Evolutionary conservation across 176 grass and related monocot genomes (phyloP), one percentile per base, ranked within the genome.

Genomic region (Cenchrus purpureus): DNA sequence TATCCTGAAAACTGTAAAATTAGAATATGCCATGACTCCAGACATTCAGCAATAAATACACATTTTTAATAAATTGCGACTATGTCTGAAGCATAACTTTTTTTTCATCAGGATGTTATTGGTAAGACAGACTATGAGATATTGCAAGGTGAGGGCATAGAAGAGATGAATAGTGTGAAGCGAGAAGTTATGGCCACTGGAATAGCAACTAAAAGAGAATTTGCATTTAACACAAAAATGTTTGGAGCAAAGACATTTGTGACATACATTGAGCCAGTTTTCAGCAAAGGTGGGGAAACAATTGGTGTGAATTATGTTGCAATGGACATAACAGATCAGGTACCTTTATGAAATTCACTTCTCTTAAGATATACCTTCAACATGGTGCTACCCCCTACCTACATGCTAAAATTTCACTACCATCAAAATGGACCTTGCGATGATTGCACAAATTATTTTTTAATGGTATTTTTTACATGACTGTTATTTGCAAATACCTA

Each of bases 251-350:
- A 98, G 83, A 98, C 89, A 60, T 98, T 98, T 87, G 87, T 95
- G 70, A 95, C 92, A 81, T 95, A 93, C 73, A 94, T 98, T 65
- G 92, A 98, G 65, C 95, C 95, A 81, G 92, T 98, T 65, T 93
- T 93, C 79, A 93, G 88, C 82, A 98, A 90, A 82, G 59, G 83
- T 37, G 79, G 85, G 75, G 89, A 95, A 57, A 86, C 88, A 61
- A 93, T 98, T 69, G 95, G 95, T 34, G 89, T 98, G 68, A 98
- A 98, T 90, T 98, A 95, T 86, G 88, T 98, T 81, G 92, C 90
- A 60, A 90, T 98, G 83, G 95, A 98, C 70, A 82, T 98, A 78
- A 90, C 91, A 46, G 95, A 98, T 88, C 95, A 98, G 92, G 95
- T 97, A 81, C 14, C 68, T 86, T 62, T 29, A 75, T 66, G 19